Base-by-base conservation (phyloP, 176 grass and related monocot species). In the Raddia distichophylla region DNA sequence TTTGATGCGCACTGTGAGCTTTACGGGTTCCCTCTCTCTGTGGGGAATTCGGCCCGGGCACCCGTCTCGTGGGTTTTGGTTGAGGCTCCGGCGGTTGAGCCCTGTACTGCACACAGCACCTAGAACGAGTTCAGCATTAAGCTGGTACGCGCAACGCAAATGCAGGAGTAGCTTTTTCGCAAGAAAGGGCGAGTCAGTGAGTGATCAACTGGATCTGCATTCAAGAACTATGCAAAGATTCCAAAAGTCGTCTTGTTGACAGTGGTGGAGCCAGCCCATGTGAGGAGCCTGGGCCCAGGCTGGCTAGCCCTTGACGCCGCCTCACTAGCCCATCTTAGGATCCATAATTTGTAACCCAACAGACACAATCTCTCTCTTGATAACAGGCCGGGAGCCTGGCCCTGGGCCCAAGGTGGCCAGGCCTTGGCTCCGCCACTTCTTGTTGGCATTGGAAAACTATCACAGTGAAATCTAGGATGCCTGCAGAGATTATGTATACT, bases 41-140 rank as follows among this genome's bases (percentile, higher is more conserved):
- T 46, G 87, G 76, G 45, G 69, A 84, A 27, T 74, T 16, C 69
- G 10, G 4, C 53, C 15, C 65, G 8, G 8, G 34, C 18, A n/a
- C n/a, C 34, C 63, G 71, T 82, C 78, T 74, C 78, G 64, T 76
- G 64, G 59, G 59, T 14, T 13, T 76, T 53, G 45, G 78, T 75
- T 69, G 77, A 46, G 71, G 4, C 5, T 60, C 43, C 13, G 22
- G 56, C 57, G 9, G 75, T 72, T 85, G 81, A 57, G 9, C 18
- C 48, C 35, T 55, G 78, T 46, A 60, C 27, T 27, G 27, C 27
- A 27, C 27, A 27, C 27, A 27, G 27, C 27, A 27, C 27, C 27
- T 27, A 27, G 27, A 27, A 27, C 27, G 27, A 27, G 27, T 27
- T 27, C 27, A 27, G 27, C 27, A 27, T 27, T 27, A 27, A 27